Base-by-base conservation (phyloP, 768 basidiomycete genomes). In the Lentinula lateritia region DNA sequence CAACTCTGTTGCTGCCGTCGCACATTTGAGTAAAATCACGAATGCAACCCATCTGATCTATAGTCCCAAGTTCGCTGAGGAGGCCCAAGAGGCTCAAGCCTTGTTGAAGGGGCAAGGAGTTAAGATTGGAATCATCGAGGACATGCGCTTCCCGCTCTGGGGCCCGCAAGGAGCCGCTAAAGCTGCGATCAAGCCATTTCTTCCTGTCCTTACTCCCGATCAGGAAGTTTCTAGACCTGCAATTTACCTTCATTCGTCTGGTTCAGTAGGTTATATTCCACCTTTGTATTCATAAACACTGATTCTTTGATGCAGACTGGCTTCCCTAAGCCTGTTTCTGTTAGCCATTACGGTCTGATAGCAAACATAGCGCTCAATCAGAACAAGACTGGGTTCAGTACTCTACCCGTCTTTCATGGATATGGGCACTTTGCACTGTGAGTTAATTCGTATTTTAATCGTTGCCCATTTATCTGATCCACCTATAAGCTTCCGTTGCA, bases 371-470 rank as follows among this genome's bases (percentile, higher is more conserved):
- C 73, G 55, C 65, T 73, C 67, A 71, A 78, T 58, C 74, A 75
- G 58, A 65, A 70, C 41, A 64, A 73, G 38, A 61, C 71, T 15
- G 73, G 71, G 0, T 78, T 80, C 66, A 79, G 76, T 48, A 80
- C 80, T 1, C 76, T 80, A 1, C 80, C 80, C 2, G 74, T 80
- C 4, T 81, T 76, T 62, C 79, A 79, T 62, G 75, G 75, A 9
- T 76, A 75, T 18, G 72, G 74, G 58, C 75, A 63, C 60, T 78
- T 64, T 67, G 71, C 65, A 53, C 69, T 68, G 76, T 78, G 64
- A 76, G 76, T 46, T 20, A 6, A 10, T 28, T 42, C 56, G 43
- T 38, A 12, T 18, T 57, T 8, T 9, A 12, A 12, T n/a, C 6
- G 15, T 7, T n/a, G 15, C 16, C n/a, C 46, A 7, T n/a, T 39